These are phyloP conservation scores for Craterostigma plantagineum DNA, from an alignment of 257 asterid species.

Conservation along the genomic window DNA sequence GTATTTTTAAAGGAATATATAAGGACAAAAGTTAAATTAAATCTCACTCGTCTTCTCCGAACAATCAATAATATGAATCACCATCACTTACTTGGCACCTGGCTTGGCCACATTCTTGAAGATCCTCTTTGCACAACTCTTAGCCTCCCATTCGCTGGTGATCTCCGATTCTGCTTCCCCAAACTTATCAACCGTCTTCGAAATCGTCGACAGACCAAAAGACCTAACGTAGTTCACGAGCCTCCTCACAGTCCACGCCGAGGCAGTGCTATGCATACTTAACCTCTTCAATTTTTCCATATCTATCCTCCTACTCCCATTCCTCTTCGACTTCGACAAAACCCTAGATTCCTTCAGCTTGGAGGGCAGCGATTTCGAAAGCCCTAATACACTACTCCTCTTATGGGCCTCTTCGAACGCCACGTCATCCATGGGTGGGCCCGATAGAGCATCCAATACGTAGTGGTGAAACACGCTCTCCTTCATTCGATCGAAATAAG, in stretches of 20 bases:
- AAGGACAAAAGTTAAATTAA: too few species aligned
- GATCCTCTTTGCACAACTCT: not conserved
- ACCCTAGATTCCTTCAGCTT: conserved; percentile 16
- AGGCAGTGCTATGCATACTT: conserved; percentile 25
- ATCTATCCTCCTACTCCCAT: conserved; percentile 29
- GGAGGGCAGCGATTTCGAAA: conserved; percentile 18
- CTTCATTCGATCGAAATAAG: conserved; percentile 46
- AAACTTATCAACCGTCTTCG: not conserved
- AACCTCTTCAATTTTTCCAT: conserved; percentile 33
- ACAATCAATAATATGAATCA: too few species aligned
- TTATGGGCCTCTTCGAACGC: conserved; percentile 3
- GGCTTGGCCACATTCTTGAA: not conserved
- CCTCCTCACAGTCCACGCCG: conserved; percentile 44
- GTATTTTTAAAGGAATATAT: too few species aligned
- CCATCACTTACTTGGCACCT: not conserved
- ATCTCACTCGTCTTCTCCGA: too few species aligned
- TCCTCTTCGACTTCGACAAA: conserved; percentile 16
- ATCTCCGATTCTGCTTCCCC: not conserved
- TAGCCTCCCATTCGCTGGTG: conserved; percentile 1
- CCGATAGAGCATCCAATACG: conserved; percentile 30
- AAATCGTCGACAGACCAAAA: conserved; percentile 19
- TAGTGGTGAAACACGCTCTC: conserved; percentile 41
- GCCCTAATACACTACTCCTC: not conserved
- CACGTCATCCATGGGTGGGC: conserved; percentile 30
- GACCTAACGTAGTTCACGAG: conserved; percentile 34